Percentiles rank a stretch among this genome's conserved stretches.
Conservation (phyloP, 768 basidiomycete genomes). For the Leccinellum albellum region DNA sequence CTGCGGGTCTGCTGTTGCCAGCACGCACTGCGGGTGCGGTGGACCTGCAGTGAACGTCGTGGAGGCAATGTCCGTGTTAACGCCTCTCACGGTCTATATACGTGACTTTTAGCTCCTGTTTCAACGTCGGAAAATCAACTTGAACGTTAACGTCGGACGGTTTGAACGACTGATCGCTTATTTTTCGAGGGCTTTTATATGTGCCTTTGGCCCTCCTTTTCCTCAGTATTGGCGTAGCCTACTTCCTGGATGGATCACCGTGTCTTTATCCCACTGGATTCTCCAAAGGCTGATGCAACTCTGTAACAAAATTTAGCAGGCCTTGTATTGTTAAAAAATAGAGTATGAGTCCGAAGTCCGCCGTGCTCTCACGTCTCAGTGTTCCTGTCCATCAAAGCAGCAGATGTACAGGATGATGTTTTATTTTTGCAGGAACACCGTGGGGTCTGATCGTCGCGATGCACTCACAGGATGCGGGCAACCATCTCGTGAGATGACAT, state of each 20-base stretch:
- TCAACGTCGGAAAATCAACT: background rate
- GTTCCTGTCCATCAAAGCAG: background rate
- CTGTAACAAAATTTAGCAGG: background rate
- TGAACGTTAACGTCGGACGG: background rate
- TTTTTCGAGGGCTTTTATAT: background rate
- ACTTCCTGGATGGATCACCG: constrained; percentile 7
- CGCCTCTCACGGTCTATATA: constrained; percentile 28
- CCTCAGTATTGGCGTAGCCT: background rate
- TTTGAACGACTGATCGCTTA: background rate
- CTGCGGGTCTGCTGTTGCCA: constrained; percentile 21
- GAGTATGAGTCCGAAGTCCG: background rate
- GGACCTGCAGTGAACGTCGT: constrained; percentile 16
- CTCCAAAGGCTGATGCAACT: background rate
- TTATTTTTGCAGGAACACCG: background rate
- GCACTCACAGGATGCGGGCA: background rate
- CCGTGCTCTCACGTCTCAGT: background rate
- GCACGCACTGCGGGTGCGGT: constrained; percentile 18
- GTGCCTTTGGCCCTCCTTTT: background rate
- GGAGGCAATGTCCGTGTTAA: constrained; percentile 19
- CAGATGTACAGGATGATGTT: background rate
- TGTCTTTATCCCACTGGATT: background rate
- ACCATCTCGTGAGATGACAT: background rate
- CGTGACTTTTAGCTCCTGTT: constrained; percentile 19
- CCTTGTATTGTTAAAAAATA: background rate
- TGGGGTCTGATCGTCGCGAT: background rate